phyloP scores from a whole-genome alignment of 1,284 basidiomycete genomes.

The Coniferiporia weirii region DNA sequence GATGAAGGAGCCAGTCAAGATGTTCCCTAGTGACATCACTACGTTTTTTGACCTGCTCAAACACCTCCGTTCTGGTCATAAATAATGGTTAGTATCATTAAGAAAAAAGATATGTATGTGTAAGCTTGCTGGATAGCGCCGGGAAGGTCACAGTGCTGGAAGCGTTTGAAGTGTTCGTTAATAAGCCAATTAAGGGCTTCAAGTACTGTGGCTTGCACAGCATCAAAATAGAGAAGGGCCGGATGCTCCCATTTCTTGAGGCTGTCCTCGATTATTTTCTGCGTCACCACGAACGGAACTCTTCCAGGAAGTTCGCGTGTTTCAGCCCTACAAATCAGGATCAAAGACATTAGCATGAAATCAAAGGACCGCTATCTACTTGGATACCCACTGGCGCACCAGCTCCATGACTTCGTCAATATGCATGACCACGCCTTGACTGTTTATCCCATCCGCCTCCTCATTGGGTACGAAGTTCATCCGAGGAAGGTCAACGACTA shows the following conservation, averaged over 20 bases:
- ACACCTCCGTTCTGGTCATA: slow-evolving; percentile 37
- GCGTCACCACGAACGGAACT: slow-evolving; percentile 58
- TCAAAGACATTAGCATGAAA: background rate
- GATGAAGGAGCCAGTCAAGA: slow-evolving; percentile 46
- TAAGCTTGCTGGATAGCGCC: slow-evolving; percentile 49
- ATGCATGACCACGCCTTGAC: slow-evolving; percentile 34
- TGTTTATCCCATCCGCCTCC: background rate
- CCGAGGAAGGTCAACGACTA: background rate
- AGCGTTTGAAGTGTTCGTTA: slow-evolving; percentile 42
- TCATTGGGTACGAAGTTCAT: slow-evolving; percentile 13
- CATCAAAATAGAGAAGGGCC: slow-evolving; percentile 42
- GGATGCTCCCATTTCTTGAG: slow-evolving; percentile 47
- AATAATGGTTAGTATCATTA: background rate
- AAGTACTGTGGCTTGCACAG: slow-evolving; percentile 35
- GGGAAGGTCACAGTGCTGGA: slow-evolving; percentile 48
- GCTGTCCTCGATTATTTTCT: slow-evolving; percentile 41
- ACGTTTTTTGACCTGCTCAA: slow-evolving; percentile 38
- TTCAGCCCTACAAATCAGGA: slow-evolving; percentile 46
- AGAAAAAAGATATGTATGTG: background rate
- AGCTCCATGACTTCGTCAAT: slow-evolving; percentile 50
- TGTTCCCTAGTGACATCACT: slow-evolving; percentile 35
- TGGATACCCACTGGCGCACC: slow-evolving; percentile 40
- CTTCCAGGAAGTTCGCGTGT: slow-evolving; percentile 65
- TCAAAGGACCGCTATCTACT: background rate
- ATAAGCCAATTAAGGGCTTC: slow-evolving; percentile 40